These are phyloP conservation scores for Colletotrichum tropicicola DNA, from an alignment of 2,329 filamentous ascomycete genomes.

Conservation along the genomic window DNA sequence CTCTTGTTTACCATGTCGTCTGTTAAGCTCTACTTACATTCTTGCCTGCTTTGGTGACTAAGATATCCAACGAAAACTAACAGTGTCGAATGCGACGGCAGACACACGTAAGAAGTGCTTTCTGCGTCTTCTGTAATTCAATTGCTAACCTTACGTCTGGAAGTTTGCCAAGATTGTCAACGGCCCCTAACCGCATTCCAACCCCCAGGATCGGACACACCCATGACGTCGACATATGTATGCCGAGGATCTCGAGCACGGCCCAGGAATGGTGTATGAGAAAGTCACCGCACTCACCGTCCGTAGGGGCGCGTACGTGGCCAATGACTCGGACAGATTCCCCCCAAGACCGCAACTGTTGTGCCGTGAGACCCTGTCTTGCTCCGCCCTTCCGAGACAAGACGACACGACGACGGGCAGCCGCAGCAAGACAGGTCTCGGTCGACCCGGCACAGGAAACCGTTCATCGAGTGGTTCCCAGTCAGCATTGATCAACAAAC, in stretches of 20 bases:
- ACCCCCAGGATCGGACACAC: background rate
- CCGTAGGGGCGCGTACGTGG: slow-evolving; percentile 1
- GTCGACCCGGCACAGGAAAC: background rate
- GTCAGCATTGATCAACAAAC: background rate
- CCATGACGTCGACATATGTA: background rate
- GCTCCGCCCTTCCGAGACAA: background rate
- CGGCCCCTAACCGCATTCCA: background rate
- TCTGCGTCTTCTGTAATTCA: too few relatives aligned
- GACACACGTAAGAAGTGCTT: too few relatives aligned
- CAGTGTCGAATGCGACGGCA: too few relatives aligned
- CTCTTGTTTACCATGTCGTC: too few relatives aligned
- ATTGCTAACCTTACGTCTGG: too few relatives aligned
- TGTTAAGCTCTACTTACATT: too few relatives aligned
- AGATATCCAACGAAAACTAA: too few relatives aligned
- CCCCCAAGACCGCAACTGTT: background rate
- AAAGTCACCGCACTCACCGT: background rate
- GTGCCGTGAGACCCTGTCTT: background rate
- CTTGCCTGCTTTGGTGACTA: too few relatives aligned
- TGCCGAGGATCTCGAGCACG: background rate
- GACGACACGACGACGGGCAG: background rate
- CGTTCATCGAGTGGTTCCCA: background rate
- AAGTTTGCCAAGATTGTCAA: background rate
- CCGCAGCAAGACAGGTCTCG: background rate
- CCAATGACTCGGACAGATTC: slow-evolving; percentile 9
- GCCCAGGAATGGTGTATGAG: background rate